Evolutionary conservation across 306 rosid genomes (phyloP).

Genomic region (Pterocarpus macrocarpus): DNA sequence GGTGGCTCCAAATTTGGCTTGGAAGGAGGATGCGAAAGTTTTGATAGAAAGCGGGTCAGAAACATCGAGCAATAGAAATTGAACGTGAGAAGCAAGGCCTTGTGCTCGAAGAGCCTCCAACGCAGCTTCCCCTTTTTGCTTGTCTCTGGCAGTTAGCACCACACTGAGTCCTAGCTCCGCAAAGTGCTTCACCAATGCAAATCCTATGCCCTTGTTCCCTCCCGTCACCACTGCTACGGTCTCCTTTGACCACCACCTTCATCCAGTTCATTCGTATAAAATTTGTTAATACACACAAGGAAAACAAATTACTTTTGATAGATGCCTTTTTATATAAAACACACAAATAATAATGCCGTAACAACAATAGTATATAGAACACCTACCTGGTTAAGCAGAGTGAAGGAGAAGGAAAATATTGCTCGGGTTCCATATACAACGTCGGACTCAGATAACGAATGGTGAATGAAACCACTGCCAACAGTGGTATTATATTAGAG

Average conservation of each 20-base stretch:
- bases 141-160: constrained; percentile 75
- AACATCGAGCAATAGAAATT: constrained; percentile 69
- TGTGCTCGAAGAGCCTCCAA: constrained; percentile 52
- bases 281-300: not conserved
- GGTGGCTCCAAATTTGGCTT: constrained; percentile 57
- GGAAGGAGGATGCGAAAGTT: constrained; percentile 65
- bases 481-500: not conserved
- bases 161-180: constrained; percentile 75
- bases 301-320: too few species aligned
- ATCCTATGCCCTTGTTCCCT: constrained; percentile 90
- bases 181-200: constrained; percentile 70
- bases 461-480: constrained; percentile 16
- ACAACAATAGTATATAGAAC: not conserved
- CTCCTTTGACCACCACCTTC: constrained; percentile 90
- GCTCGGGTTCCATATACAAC: constrained; percentile 48
- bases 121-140: constrained; percentile 65
- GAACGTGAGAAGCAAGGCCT: constrained; percentile 51
- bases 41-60: constrained; percentile 72
- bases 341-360: not conserved
- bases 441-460: not conserved
- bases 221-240: constrained; percentile 90
- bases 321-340: too few species aligned
- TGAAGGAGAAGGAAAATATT: constrained; percentile 48
- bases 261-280: not conserved
- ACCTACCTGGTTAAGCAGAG: constrained; percentile 38